These are phyloP conservation scores for Flammula alnicola DNA, from an alignment of 1,284 basidiomycete genomes.

Conservation along the genomic window DNA sequence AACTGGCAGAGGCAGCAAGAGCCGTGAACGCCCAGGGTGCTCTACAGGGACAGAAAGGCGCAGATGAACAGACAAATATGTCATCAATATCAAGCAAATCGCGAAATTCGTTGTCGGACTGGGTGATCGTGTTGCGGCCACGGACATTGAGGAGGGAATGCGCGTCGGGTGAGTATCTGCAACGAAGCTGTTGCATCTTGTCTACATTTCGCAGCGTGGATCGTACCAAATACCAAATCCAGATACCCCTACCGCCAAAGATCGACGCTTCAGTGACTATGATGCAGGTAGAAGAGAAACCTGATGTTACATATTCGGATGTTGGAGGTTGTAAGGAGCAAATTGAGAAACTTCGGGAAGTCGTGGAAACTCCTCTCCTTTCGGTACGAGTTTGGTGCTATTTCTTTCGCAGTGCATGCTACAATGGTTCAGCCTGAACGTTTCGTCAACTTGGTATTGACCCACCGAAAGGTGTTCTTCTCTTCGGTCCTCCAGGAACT, in stretches of 20 bases:
- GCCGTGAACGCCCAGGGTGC: slow-evolving; percentile 76
- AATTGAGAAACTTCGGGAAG: slow-evolving; percentile 98
- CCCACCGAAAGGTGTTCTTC: slow-evolving; percentile 96
- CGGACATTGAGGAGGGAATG: slow-evolving; percentile 99
- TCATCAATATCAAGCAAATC: slow-evolving; percentile 99
- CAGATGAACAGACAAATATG: slow-evolving; percentile 99
- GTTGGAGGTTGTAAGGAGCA: slow-evolving; percentile 99
- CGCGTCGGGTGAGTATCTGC: slow-evolving; percentile 81
- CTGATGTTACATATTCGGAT: slow-evolving; percentile 98
- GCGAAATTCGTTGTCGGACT: slow-evolving; percentile 99
- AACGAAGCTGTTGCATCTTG: slow-evolving; percentile 1
- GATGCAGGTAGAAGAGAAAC: slow-evolving; percentile 99
- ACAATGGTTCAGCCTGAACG: slow-evolving; percentile 83
- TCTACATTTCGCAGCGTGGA: slow-evolving; percentile 63
- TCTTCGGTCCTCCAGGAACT: slow-evolving; percentile 97
- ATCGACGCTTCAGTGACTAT: slow-evolving; percentile 99
- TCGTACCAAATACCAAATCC: slow-evolving; percentile 97
- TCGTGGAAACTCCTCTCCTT: slow-evolving; percentile 96
- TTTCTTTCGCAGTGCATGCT: slow-evolving; percentile 3
- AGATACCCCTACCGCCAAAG: slow-evolving; percentile 99
- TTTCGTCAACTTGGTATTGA: slow-evolving; percentile 99
- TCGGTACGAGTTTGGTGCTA: slow-evolving; percentile 60
- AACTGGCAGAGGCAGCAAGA: slow-evolving; percentile 72
- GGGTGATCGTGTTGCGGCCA: slow-evolving; percentile 95
- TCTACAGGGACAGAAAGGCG: slow-evolving; percentile 84